Evolutionary conservation across 352 stramenopile species (phyloP), one percentile per base, ranked within the genome.

Genomic region (Phytophthora capsici): DNA sequence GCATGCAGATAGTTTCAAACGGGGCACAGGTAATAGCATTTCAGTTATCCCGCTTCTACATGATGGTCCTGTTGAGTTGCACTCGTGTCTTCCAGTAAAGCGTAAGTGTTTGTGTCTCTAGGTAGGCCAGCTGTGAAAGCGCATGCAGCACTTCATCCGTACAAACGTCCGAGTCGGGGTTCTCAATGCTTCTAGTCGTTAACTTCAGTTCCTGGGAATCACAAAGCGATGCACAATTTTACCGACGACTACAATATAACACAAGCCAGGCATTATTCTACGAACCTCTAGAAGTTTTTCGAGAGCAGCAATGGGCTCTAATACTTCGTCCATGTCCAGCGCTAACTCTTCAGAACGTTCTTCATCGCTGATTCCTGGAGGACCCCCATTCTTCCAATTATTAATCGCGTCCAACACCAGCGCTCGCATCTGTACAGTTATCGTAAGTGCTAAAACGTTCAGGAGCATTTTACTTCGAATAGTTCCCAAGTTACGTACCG

Each of bases 71-170:
- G 57, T 80, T 84, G 34, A 85, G 54, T 17, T 63, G 54, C 16
- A 63, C 41, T n/a, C 79, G 69, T 50, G 66, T 73, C 36, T 84
- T 78, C 79, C 79, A 88, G 53, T 88, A 88, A 7, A 88, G 46
- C 13, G 79, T 63, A 25, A 88, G 77, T 12, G 74, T 77, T 46
- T 81, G 73, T 2, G 63, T 78, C 44, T 88, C 79, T 3, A 82
- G 26, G 0, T 68, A 52, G 20, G 77, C 71, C 22, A 88, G 37
- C 25, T 79, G 64, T 7, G 72, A 65, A 12, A 88, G 66, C 28
- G 77, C 63, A 30, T 69, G 69, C 23, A 86, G 49, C 13, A 88
- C 64, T 67, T 88, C 79, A 43, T 86, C 77, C 2, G 65, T 84
- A 23, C 79, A 86, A 20, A 68, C 45, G 36, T 69, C 46, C 28